Conservation (phyloP, 805 yeast species). For the Candida pseudoglaebosa region DNA sequence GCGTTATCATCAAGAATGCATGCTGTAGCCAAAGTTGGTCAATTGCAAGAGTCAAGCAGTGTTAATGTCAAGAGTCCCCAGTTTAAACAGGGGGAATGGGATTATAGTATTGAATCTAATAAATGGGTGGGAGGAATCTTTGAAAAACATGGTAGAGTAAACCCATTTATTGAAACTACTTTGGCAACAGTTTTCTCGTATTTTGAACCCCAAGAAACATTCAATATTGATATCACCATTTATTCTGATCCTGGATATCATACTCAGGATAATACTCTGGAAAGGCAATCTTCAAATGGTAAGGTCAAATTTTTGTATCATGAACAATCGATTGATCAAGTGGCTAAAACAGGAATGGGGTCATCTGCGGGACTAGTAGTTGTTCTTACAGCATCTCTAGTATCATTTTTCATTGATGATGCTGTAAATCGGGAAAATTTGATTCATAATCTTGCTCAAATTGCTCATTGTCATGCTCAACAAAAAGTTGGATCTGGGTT, state of each 20-base stretch:
- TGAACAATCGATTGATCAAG: constrained; percentile 53
- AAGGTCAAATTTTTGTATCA: constrained; percentile 57
- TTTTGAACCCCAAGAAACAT: constrained; percentile 29
- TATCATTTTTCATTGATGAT: constrained; percentile 39
- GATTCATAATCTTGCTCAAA: constrained; percentile 84
- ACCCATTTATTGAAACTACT: constrained; percentile 75
- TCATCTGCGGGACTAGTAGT: constrained; percentile 93
- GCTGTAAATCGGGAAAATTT: constrained; percentile 25
- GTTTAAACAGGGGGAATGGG: constrained; percentile 69
- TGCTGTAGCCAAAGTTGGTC: constrained; percentile 45
- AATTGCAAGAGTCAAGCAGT: constrained; percentile 10
- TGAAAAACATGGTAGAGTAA: constrained; percentile 35
- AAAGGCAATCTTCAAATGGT: constrained; percentile 31
- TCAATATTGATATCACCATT: constrained; percentile 50
- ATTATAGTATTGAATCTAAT: constrained; percentile 33
- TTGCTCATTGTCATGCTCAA: constrained; percentile 91
- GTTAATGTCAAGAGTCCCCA: constrained; percentile 70
- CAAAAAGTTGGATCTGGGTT: constrained; percentile 96
- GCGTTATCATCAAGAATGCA: constrained; percentile 91
- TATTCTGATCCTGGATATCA: constrained; percentile 89
- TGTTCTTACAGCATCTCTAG: constrained; percentile 67
- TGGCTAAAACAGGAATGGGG: constrained; percentile 93
- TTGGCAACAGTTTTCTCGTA: constrained; percentile 55
- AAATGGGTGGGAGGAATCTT: constrained; percentile 12
- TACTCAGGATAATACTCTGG: constrained; percentile 54